Evolutionary conservation across 768 basidiomycete species (phyloP).

Genomic region (Cyclocybe cylindracea): DNA sequence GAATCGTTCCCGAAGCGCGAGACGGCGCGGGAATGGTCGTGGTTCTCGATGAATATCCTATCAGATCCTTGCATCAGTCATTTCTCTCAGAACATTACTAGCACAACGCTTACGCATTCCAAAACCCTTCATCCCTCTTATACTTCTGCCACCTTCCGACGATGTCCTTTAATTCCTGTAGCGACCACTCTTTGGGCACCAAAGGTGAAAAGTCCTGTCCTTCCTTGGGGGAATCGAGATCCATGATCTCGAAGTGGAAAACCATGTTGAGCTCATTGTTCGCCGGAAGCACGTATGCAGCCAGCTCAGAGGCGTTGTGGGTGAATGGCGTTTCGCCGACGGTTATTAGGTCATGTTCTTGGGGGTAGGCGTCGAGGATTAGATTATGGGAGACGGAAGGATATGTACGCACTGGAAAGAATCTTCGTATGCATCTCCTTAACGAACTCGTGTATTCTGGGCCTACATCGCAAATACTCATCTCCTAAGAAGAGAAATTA

Average conservation of each 20-base stretch:
- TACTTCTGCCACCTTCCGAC: conserved; percentile 57
- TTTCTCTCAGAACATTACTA: conserved; percentile 11
- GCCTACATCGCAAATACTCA: conserved; percentile 35
- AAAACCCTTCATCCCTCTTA: conserved; percentile 59
- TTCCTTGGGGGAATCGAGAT: conserved; percentile 49
- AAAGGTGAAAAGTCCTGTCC: conserved; percentile 38
- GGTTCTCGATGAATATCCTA: conserved; percentile 71
- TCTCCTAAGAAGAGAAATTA: not conserved
- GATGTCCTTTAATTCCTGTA: conserved; percentile 51
- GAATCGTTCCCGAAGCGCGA: conserved; percentile 69
- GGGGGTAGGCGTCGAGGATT: not conserved
- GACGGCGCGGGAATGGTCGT: conserved; percentile 65
- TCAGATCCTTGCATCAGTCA: not conserved
- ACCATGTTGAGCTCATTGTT: conserved; percentile 68
- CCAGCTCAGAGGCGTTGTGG: conserved; percentile 49
- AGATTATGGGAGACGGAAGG: not conserved
- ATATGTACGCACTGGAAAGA: conserved; percentile 48
- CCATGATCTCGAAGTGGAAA: conserved; percentile 65
- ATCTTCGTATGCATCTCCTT: conserved; percentile 66
- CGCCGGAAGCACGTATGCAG: conserved; percentile 53
- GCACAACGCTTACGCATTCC: conserved; percentile 55
- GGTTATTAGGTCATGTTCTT: conserved; percentile 60
- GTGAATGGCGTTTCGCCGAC: conserved; percentile 68
- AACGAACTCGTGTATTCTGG: conserved; percentile 66
- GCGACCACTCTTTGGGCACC: conserved; percentile 46